These are phyloP conservation scores for Fonsecaea multimorphosa DNA, from an alignment of 2,329 filamentous ascomycete species.

Conservation along the genomic window DNA sequence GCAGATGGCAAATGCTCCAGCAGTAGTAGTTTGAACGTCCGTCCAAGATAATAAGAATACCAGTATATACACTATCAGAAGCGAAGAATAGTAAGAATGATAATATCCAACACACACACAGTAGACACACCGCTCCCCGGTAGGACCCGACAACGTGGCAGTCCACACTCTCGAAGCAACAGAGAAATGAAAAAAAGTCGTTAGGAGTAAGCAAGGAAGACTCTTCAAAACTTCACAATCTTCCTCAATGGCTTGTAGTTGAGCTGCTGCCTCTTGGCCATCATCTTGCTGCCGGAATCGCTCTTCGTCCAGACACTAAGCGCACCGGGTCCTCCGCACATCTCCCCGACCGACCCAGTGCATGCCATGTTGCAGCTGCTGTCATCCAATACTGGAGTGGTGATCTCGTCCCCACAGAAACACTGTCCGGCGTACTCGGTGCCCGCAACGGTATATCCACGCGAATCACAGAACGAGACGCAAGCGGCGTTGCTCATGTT, in stretches of 20 bases:
- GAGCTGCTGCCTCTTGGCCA: constrained; percentile 25
- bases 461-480: constrained; percentile 55
- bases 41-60: background rate
- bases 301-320: constrained; percentile 34
- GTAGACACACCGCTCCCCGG: background rate
- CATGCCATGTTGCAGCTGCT: constrained; percentile 40
- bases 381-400: constrained; percentile 23
- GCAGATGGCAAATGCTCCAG: background rate
- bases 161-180: background rate
- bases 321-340: constrained; percentile 56
- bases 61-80: constrained; percentile 5
- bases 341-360: constrained; percentile 53
- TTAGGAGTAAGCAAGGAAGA: background rate
- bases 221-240: background rate
- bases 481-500: constrained; percentile 55
- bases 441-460: constrained; percentile 56
- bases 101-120: constrained; percentile 1
- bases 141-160: background rate
- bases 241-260: constrained; percentile 1
- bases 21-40: background rate
- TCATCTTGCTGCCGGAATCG: constrained; percentile 9
- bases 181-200: background rate
- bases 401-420: constrained; percentile 53
- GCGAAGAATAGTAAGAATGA: background rate
- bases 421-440: constrained; percentile 58